A percentile compares a stretch with the other conserved stretches of the same genome.
Evolutionary conservation across 75 land plant species (phyloP).

Genomic region (Picea glauca): DNA sequence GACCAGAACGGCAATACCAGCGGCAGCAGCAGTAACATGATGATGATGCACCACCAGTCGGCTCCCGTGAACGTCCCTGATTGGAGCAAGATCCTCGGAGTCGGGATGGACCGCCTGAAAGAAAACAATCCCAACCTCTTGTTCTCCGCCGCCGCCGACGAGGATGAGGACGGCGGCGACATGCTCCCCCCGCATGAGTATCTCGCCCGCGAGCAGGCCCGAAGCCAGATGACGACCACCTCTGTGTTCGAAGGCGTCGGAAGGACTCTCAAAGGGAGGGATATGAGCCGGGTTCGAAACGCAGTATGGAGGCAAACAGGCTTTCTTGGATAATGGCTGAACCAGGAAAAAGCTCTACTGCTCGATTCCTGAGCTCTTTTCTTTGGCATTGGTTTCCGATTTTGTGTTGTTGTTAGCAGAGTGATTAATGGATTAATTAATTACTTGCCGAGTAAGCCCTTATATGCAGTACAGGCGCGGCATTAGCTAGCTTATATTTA

Average conservation of each 20-base stretch:
- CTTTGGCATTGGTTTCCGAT: too few species aligned
- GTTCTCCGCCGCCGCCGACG: not conserved
- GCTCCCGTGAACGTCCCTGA: slow-evolving; percentile 77
- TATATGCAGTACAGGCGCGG: too few species aligned
- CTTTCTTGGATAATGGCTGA: slow-evolving; percentile 25
- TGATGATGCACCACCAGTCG: slow-evolving; percentile 34
- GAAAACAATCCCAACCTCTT: not conserved
- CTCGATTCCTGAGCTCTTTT: too few species aligned
- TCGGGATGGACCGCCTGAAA: slow-evolving; percentile 15
- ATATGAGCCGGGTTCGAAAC: slow-evolving; percentile 56
- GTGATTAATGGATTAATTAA: too few species aligned
- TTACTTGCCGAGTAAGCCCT: too few species aligned
- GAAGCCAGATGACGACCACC: slow-evolving; percentile 33
- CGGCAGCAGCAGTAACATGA: not conserved
- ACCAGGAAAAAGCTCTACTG: too few species aligned
- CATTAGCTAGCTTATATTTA: too few species aligned
- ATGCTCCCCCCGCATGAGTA: slow-evolving; percentile 59
- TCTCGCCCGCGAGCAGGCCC: slow-evolving; percentile 33
- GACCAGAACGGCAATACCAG: slow-evolving; percentile 16
- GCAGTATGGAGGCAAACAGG: slow-evolving; percentile 57
- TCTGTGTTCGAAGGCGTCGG: slow-evolving; percentile 59
- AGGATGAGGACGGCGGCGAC: slow-evolving; percentile 24
- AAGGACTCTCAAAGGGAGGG: slow-evolving; percentile 61
- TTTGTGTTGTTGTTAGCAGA: too few species aligned
- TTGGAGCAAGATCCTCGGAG: slow-evolving; percentile 37